Evolutionary conservation across 2,329 filamentous ascomycete genomes (phyloP), one percentile per base, ranked within the genome.

Genomic region (Pseudopyricularia cyperi): DNA sequence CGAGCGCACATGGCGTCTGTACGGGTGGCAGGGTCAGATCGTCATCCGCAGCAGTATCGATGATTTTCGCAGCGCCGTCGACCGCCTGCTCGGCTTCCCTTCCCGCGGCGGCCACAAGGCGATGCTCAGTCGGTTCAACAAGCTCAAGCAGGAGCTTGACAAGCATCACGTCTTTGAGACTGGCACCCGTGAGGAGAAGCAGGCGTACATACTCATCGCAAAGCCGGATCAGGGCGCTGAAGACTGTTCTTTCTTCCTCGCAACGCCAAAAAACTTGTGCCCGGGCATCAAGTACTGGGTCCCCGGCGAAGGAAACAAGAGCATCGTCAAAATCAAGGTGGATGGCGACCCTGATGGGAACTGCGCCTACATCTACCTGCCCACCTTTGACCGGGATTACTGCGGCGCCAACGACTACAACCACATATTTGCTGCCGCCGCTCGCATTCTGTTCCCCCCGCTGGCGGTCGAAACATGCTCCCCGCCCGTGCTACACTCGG

Each of bases 301-400:
- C 9, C 49, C 49, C 12, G 35, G 11, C 35, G 44, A 22, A 9
- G n/a, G 33, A 8, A 39, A 42, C 37, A 32, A 8, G n/a, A 33
- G 19, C 5, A 30, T 51, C 4, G 15, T 44, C 34, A 32, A 14
- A 26, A 17, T 51, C 34, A 19, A 7, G 26, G 34, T 9, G 8
- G 4, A 22, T 7, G 35, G 35, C 24, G n/a, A 51, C 14, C 9
- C 26, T 14, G 12, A 11, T 0, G 24, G n/a, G 26, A 39, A 51
- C 17, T 37, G 28, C 24, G 49, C 49, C n/a, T 51, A 51, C 26
- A 15, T 51, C 49, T 42, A 51, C 28, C 14, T 51, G 26, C 35
- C 34, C 24, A n/a, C 11, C 7, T 44, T 51, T 11, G 3, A 7
- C 11, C n/a, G 39, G 22, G n/a, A 3, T 3, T 12, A 24, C 26